phyloP scores from a whole-genome alignment of 306 rosid species.

The Trifolium pratense region DNA sequence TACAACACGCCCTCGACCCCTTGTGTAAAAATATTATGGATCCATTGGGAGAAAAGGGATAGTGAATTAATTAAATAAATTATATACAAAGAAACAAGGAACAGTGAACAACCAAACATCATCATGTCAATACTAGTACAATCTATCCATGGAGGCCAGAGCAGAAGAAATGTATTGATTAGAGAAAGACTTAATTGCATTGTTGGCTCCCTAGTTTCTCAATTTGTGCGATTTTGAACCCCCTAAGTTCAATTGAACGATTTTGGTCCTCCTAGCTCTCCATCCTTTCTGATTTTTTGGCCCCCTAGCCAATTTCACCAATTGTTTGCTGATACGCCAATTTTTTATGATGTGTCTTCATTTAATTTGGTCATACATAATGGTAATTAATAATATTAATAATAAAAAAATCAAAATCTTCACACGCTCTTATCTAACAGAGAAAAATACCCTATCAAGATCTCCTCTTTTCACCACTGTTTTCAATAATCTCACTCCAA shows the following conservation, averaged over 20 bases:
- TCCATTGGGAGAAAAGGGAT: neutral
- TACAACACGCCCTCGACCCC: neutral
- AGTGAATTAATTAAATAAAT: neutral
- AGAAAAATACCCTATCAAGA: conserved; percentile 53
- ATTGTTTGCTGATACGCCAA: no score
- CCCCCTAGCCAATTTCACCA: no score
- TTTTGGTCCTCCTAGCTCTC: no score
- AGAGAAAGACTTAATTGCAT: no score
- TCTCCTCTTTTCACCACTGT: conserved; percentile 57
- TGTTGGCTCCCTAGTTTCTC: neutral
- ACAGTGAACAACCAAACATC: conserved; percentile 1
- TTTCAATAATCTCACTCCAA: conserved; percentile 41
- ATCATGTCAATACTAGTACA: conserved; percentile 19
- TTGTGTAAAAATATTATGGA: neutral
- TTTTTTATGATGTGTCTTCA: no score
- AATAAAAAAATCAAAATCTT: neutral
- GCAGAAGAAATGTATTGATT: conserved; percentile 1
- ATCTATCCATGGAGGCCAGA: neutral
- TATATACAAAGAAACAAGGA: neutral
- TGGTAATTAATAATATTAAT: no score
- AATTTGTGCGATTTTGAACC: neutral
- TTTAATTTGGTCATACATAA: no score
- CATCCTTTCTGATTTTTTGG: no score
- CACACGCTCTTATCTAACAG: conserved; percentile 64
- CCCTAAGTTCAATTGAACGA: no score